A percentile compares a stretch with the other conserved stretches of the same genome.
phyloP scores from a whole-genome alignment of 139 green algal species.

The Chlorella sp. region DNA sequence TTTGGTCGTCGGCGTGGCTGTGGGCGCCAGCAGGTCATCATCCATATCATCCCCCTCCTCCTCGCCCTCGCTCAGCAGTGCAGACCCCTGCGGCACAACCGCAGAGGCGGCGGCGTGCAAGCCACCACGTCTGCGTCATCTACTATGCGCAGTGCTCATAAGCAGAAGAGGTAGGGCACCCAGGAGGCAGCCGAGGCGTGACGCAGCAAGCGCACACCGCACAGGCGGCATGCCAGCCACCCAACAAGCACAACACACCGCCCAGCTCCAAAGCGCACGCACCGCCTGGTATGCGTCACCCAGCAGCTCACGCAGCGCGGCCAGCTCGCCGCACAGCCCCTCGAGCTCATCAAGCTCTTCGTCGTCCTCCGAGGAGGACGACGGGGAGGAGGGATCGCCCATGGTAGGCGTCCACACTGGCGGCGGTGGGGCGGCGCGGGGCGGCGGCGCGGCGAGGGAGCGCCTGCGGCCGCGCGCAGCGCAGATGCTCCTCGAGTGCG shows the following conservation, averaged over 20 bases:
- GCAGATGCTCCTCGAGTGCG: too few species aligned
- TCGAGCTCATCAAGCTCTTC: slow-evolving; percentile 4
- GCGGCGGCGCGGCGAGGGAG: too few species aligned
- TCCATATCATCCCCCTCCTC: background rate
- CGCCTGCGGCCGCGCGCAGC: too few species aligned
- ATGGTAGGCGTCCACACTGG: too few species aligned
- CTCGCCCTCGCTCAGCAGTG: too few species aligned
- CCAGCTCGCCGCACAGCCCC: slow-evolving; percentile 7
- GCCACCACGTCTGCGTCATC: background rate
- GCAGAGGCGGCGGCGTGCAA: slow-evolving; percentile 2
- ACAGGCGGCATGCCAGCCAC: too few species aligned
- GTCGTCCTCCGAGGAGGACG: slow-evolving; percentile 36
- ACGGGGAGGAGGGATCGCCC: too few species aligned
- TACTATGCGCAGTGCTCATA: too few species aligned
- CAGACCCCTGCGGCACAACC: background rate
- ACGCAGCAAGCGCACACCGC: too few species aligned
- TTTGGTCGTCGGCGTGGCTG: background rate
- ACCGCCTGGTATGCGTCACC: background rate
- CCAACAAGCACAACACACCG: background rate
- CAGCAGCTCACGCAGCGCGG: background rate
- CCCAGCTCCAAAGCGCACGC: background rate
- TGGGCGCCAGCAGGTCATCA: background rate
- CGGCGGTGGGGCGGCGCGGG: too few species aligned
- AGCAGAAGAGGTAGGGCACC: too few species aligned
- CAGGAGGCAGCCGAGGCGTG: too few species aligned